Evolutionary conservation across 2,329 filamentous ascomycete genomes (phyloP), one percentile per base, ranked within the genome.

Genomic region (Aspergillus sclerotialis): DNA sequence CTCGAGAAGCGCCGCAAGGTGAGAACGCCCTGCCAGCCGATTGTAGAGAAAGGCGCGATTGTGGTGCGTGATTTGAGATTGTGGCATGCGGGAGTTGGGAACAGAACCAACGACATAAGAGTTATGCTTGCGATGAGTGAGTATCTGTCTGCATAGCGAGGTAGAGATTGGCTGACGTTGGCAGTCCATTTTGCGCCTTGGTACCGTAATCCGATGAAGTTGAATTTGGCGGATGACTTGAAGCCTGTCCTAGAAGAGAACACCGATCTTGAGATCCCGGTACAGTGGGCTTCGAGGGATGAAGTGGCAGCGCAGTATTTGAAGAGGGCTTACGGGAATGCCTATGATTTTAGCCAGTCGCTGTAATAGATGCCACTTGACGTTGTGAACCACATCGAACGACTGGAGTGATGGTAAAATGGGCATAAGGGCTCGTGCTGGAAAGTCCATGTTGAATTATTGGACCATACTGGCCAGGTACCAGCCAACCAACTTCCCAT

Each of bases 41-140:
- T 55, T 3, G 64, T 77, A 1, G 61, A 61, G 23, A 76, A 75
- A 44, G 75, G 77, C 0, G 70, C 72, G 25, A 49, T 80, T 14
- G 63, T 80, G 23, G 49, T 82, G 18, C 64, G 78, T 2, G 77
- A 81, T 49, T 52, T 81, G 34, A 60, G 76, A 15, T 65, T 79
- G 4, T 82, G 77, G 76, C 76, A 81, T 50, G 75, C 74, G 0
- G 77, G 76, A 0, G 77, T 78, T 70, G 75, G 75, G 2, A 80
- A 81, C 44, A 46, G 54, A 27, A 71, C 68, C 1, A 52, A 64
- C 4, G 56, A 67, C 5, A 64, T 70, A 11, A 56, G 75, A 16
- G 65, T 78, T 12, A 78, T 79, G 75, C 53, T 79, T n/a, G 73
- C 73, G 21, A 67, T 75, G 61, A 74, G 40, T 45, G 32, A 32